Evolutionary conservation across 805 yeast genomes (phyloP).

Genomic region (Nakazawaea molendinolei): DNA sequence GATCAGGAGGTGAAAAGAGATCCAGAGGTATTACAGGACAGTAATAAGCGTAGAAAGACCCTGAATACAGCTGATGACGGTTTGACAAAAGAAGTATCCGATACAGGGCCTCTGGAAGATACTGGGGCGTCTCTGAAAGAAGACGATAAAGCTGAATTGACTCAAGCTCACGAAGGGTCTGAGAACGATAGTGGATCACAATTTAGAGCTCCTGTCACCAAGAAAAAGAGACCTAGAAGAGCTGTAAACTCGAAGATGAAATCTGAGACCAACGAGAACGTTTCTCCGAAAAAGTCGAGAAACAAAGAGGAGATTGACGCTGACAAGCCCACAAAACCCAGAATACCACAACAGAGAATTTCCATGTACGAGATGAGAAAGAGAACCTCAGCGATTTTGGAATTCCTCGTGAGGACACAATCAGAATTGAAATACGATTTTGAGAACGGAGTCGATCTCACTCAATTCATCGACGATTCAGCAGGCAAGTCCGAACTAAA

Average conservation of each 20-base stretch:
- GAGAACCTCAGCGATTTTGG: constrained; percentile 83
- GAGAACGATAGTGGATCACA: constrained; percentile 9
- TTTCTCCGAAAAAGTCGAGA: constrained; percentile 15
- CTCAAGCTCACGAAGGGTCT: constrained; percentile 4
- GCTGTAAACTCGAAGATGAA: constrained; percentile 11
- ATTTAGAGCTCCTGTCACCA: constrained; percentile 1
- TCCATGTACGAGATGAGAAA: constrained; percentile 79
- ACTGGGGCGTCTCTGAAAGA: background rate
- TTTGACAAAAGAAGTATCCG: background rate
- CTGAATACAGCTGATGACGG: background rate
- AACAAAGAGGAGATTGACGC: constrained; percentile 37
- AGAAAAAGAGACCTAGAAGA: constrained; percentile 16
- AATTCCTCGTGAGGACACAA: constrained; percentile 85
- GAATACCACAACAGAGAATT: constrained; percentile 71
- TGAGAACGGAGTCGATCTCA: constrained; percentile 43
- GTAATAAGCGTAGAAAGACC: background rate
- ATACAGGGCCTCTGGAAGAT: background rate
- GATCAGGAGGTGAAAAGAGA: background rate
- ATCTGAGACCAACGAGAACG: background rate
- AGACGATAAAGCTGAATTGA: background rate
- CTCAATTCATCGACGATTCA: constrained; percentile 38
- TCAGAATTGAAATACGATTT: constrained; percentile 74
- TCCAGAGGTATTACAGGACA: background rate
- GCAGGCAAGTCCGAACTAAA: constrained; percentile 13
- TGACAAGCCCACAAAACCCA: constrained; percentile 74